These are phyloP conservation scores for Aspergillus sergii DNA, from an alignment of 2,329 filamentous ascomycete genomes.

Conservation along the genomic window DNA sequence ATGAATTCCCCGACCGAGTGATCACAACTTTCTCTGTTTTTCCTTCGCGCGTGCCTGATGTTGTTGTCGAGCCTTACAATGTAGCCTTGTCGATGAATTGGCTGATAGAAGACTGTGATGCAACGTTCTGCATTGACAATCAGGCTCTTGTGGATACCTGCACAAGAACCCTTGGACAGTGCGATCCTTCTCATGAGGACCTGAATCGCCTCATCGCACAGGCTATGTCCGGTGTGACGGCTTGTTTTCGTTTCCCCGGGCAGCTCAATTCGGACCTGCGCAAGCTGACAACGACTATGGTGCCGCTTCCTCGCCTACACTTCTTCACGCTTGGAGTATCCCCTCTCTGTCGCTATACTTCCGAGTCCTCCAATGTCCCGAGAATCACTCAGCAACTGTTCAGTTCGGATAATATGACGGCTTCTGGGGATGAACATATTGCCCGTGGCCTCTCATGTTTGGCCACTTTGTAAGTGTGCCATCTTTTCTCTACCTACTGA, in stretches of 20 bases:
- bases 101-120: constrained; percentile 99
- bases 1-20: constrained; percentile 99
- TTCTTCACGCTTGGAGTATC: constrained; percentile 99
- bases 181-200: constrained; percentile 97
- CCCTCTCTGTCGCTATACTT: constrained; percentile 91
- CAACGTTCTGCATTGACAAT: constrained; percentile 99
- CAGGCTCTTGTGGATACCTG: constrained; percentile 99
- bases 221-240: constrained; percentile 99
- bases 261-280: constrained; percentile 99
- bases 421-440: constrained; percentile 98
- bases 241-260: constrained; percentile 97
- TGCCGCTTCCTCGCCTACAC: constrained; percentile 99
- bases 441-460: constrained; percentile 99
- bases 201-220: constrained; percentile 99
- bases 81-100: constrained; percentile 98
- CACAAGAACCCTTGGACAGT: constrained; percentile 99
- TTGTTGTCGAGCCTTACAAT: constrained; percentile 99
- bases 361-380: constrained; percentile 95
- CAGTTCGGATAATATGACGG: constrained; percentile 99
- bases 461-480: constrained; percentile 84
- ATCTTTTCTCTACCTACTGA: too few relatives aligned
- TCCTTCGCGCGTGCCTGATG: constrained; percentile 97
- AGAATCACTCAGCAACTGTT: constrained; percentile 99
- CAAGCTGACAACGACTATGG: constrained; percentile 99
- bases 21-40: constrained; percentile 99